phyloP scores from a whole-genome alignment of 2,329 filamentous ascomycete species.

The Parastagonospora avenae region DNA sequence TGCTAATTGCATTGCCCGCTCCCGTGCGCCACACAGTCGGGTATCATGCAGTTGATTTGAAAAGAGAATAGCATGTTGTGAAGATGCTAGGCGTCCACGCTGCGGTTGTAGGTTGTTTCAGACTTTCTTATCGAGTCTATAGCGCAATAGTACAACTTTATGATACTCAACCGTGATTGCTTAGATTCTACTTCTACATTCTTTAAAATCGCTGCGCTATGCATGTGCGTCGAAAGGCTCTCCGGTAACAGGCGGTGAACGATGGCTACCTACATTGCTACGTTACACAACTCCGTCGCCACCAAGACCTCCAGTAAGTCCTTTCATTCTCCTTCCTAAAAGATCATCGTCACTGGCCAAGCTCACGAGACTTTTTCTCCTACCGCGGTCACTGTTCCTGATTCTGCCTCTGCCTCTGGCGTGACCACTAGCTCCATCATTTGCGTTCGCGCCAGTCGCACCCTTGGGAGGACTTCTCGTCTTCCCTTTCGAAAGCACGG shows the following conservation, averaged over 20 bases:
- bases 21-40: conserved; percentile 1
- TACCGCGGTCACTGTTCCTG: conserved; percentile 35
- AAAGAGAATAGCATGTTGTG: background rate
- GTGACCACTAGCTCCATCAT: background rate
- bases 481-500: conserved; percentile 40
- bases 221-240: background rate
- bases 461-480: conserved; percentile 22
- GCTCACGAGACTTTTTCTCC: conserved; percentile 51
- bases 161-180: background rate
- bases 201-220: background rate
- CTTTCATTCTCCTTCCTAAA: conserved; percentile 55
- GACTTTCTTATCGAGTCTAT: background rate
- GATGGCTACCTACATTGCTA: background rate
- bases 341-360: conserved; percentile 56
- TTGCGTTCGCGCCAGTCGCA: background rate
- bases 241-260: background rate
- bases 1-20: conserved; percentile 1
- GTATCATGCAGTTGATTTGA: background rate
- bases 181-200: background rate
- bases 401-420: conserved; percentile 28
- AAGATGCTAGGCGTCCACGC: background rate
- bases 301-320: conserved; percentile 49
- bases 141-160: background rate
- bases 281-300: conserved; percentile 26
- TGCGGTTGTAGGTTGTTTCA: background rate